Evolutionary conservation across 1,284 basidiomycete species (phyloP).

Genomic region (Ganoderma lingzhi): DNA sequence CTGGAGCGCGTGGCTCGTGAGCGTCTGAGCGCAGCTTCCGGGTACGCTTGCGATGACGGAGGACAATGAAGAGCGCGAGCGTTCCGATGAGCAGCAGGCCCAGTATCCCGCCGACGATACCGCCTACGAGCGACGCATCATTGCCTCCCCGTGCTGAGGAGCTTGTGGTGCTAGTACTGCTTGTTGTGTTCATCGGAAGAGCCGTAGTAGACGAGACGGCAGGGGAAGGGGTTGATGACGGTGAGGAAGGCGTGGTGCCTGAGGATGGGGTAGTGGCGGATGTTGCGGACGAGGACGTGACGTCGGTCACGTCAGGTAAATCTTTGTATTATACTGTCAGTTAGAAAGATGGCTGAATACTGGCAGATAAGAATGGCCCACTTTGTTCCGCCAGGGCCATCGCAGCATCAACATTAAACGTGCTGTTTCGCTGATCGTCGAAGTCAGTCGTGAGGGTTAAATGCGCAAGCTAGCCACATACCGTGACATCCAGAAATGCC

Average conservation of each 20-base stretch:
- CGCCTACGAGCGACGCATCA: not conserved
- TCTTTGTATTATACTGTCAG: not conserved
- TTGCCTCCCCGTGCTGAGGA: not conserved
- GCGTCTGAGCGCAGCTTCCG: not conserved
- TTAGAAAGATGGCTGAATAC: not conserved
- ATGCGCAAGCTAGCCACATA: not conserved
- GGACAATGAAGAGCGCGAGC: not conserved
- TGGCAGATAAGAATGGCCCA: not conserved
- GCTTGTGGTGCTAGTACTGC: not conserved
- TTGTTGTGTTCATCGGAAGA: not conserved
- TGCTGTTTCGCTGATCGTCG: not conserved
- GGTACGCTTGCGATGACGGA: not conserved
- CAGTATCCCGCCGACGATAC: not conserved
- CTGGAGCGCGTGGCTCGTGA: not conserved
- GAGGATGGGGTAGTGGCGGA: not conserved
- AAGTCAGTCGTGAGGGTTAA: not conserved
- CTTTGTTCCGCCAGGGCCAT: not conserved
- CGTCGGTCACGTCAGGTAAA: not conserved
- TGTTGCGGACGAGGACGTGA: not conserved
- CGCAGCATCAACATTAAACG: not conserved
- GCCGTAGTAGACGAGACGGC: not conserved
- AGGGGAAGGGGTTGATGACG: not conserved
- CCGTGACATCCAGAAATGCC: conserved; percentile 6
- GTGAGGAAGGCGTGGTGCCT: not conserved
- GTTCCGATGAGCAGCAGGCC: conserved; percentile 1